A percentile compares a stretch with the other conserved stretches of the same genome.
Conservation (phyloP, 2,329 filamentous ascomycete genomes). For the Chrysoporthe deuterocubensis region DNA sequence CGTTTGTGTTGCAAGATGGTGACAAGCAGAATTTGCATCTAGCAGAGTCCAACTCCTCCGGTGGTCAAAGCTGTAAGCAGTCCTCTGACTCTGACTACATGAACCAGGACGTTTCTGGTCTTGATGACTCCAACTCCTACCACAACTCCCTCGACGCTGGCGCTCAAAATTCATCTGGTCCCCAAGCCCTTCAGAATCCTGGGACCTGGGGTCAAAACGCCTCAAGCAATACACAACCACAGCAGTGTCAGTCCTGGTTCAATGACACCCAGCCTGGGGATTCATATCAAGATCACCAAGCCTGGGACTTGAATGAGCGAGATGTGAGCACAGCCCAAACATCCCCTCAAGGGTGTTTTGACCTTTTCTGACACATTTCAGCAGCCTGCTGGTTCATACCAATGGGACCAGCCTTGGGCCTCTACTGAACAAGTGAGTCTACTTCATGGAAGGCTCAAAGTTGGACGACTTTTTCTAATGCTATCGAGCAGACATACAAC, state of each 20-base stretch:
- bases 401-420: not conserved
- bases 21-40: slow-evolving; percentile 12
- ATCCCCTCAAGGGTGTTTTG: too few species aligned
- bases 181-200: not conserved
- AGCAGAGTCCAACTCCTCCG: not conserved
- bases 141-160: not conserved
- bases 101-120: not conserved
- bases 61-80: too few species aligned
- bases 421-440: not conserved
- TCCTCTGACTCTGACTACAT: too few species aligned
- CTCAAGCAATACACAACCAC: not conserved
- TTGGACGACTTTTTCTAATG: not conserved
- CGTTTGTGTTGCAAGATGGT: not conserved
- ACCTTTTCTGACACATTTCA: too few species aligned
- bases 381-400: too few species aligned
- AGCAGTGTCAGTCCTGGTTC: not conserved
- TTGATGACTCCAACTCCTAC: not conserved
- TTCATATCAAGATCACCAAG: not conserved
- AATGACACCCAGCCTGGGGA: not conserved
- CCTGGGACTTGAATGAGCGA: too few species aligned
- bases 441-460: not conserved
- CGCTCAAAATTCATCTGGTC: not conserved
- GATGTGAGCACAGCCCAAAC: not conserved
- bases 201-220: not conserved
- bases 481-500: too few species aligned